Base-by-base conservation (phyloP, 228 moss, liverwort and hornwort genomes). In the Sphagnum magellanicum region DNA sequence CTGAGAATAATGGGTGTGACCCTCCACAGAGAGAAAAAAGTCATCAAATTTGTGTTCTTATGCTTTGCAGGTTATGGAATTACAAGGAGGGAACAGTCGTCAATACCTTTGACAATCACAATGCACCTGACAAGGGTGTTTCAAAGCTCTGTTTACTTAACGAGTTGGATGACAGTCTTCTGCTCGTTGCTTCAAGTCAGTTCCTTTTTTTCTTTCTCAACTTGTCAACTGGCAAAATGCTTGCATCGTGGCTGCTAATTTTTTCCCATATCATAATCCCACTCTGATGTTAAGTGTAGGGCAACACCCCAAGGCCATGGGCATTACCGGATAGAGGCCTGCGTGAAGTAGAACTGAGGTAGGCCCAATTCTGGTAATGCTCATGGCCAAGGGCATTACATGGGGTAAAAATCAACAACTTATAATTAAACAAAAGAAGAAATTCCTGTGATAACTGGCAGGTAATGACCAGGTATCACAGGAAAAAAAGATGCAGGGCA, bases 181-280 rank as follows among this genome's bases (percentile, higher is more conserved):
- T 86, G 12, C 70, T 86, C 49, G 77, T 86, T 65, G 86, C 79
- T 52, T 86, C 86, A 77, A 82, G 86, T 86, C 75, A 79, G 73
- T 68, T 32, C 32, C 32, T 32, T 32, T 32, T 32, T 32, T 32
- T 32, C 32, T 32, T 32, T 32, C 32, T 32, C 6, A 9, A 59
- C 10, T 5, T 62, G 61, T 57, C 55, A 8, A 8, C 17, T 62
- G 14, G 4, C 9, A 16, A 46, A 62, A 9, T 8, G 47, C 17
- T 62, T 62, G 14, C 61, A 16, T 62, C 6, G 8, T 16, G 13
- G 9, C 15, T 9, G 9, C 13, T 16, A 14, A 6, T 46, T 16
- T 16, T 47, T 9, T 62, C 32, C 32, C 32, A 32, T 32, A 32
- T 32, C 0, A 47, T 48, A 6, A 14, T 67, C 12, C 55, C 55